These are phyloP conservation scores for Colletotrichum lupini DNA, from an alignment of 2,329 filamentous ascomycete species.

Conservation along the genomic window DNA sequence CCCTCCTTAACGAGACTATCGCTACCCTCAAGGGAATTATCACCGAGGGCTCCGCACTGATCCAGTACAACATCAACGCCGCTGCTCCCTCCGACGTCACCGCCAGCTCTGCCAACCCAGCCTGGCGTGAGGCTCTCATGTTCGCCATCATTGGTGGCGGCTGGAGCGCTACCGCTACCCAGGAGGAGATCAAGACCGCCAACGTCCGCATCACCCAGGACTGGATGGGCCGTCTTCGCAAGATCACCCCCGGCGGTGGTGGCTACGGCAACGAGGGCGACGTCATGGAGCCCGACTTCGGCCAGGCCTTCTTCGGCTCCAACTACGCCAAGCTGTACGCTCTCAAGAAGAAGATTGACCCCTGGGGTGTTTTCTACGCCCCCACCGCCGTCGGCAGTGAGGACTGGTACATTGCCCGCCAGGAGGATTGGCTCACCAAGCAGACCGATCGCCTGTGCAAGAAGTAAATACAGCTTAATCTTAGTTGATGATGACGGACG, in stretches of 20 bases:
- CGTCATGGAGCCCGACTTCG: slow-evolving; percentile 45
- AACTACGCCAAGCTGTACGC: slow-evolving; percentile 42
- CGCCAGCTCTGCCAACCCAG: slow-evolving; percentile 54
- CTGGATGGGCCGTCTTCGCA: slow-evolving; percentile 44
- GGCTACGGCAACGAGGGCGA: slow-evolving; percentile 47
- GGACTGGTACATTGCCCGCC: slow-evolving; percentile 38
- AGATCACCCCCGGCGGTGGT: slow-evolving; percentile 40
- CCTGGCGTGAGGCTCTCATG: slow-evolving; percentile 56
- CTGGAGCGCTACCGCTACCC: slow-evolving; percentile 22
- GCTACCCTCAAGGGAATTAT: slow-evolving; percentile 41
- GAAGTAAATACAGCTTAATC: slow-evolving; percentile 7
- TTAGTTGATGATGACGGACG: neutral
- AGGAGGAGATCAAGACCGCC: slow-evolving; percentile 31
- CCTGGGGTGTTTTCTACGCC: slow-evolving; percentile 43
- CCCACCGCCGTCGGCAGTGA: slow-evolving; percentile 44
- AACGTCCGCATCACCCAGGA: slow-evolving; percentile 45
- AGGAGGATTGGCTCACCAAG: slow-evolving; percentile 35
- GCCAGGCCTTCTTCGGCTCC: slow-evolving; percentile 43
- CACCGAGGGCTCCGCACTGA: slow-evolving; percentile 38
- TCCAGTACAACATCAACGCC: slow-evolving; percentile 36
- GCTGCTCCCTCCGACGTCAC: slow-evolving; percentile 37
- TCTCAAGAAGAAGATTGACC: slow-evolving; percentile 47
- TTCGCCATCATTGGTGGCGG: slow-evolving; percentile 43
- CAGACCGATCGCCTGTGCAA: slow-evolving; percentile 27
- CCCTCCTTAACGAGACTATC: slow-evolving; percentile 40